Conservation (phyloP, 2,329 filamentous ascomycete species). For the Sodiomyces alkalinus region DNA sequence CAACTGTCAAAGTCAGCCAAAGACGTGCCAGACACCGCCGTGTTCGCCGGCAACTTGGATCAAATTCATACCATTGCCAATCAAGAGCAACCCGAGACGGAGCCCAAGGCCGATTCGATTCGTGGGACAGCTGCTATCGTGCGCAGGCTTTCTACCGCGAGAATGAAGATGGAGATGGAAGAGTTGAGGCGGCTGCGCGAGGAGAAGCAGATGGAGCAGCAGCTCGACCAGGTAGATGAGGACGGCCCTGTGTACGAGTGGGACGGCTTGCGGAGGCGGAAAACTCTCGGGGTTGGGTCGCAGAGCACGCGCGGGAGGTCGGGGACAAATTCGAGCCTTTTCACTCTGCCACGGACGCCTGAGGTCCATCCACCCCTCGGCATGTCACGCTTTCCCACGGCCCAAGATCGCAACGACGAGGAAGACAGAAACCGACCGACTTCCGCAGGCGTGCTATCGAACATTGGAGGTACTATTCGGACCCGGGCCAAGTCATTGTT, state of each 20-base stretch:
- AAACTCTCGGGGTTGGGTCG: conserved; percentile 33
- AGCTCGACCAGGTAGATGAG: conserved; percentile 62
- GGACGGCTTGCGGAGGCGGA: conserved; percentile 72
- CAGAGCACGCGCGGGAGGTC: conserved; percentile 8
- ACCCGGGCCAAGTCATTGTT: conserved; percentile 25
- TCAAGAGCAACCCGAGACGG: conserved; percentile 88
- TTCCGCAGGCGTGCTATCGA: conserved; percentile 33
- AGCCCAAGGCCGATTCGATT: conserved; percentile 92
- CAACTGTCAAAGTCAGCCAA: conserved; percentile 98
- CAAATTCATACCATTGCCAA: conserved; percentile 92
- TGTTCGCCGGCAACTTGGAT: conserved; percentile 85
- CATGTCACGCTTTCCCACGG: conserved; percentile 69
- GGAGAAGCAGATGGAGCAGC: conserved; percentile 53
- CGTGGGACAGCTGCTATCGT: conserved; percentile 81
- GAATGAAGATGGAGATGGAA: conserved; percentile 64
- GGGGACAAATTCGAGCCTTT: conserved; percentile 1
- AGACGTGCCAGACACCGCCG: conserved; percentile 83
- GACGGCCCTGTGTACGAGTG: conserved; percentile 65
- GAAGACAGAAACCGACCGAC: conserved; percentile 30
- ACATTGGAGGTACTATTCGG: conserved; percentile 41
- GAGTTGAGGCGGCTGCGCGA: conserved; percentile 67
- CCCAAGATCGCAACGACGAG: conserved; percentile 44
- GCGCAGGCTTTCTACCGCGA: conserved; percentile 59
- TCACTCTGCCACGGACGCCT: conserved; percentile 14
- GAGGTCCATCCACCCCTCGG: conserved; percentile 61